phyloP scores from a whole-genome alignment of 257 asterid species.

The Ajuga chamaepitys region DNA sequence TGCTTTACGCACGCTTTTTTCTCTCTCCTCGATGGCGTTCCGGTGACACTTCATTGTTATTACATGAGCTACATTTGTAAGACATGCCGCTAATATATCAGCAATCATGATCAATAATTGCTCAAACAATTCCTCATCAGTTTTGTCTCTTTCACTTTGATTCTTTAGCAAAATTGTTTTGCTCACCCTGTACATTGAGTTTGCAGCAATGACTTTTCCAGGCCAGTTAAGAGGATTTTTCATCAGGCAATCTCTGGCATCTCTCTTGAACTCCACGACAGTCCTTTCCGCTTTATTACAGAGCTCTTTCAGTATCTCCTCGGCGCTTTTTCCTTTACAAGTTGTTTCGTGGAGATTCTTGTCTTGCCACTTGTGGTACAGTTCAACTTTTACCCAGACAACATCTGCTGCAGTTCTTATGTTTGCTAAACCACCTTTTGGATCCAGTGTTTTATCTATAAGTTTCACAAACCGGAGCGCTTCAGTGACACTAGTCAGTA shows the following conservation, averaged over 20 bases:
- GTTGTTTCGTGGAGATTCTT: slow-evolving; percentile 18
- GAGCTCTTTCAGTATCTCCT: slow-evolving; percentile 18
- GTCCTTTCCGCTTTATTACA: slow-evolving; percentile 17
- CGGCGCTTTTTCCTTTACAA: slow-evolving; percentile 1
- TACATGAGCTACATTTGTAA: slow-evolving; percentile 23
- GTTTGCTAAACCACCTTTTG: slow-evolving; percentile 11
- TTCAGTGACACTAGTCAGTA: slow-evolving; percentile 25
- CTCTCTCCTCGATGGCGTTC: slow-evolving; percentile 31
- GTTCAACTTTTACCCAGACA: slow-evolving; percentile 31
- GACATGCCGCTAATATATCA: slow-evolving; percentile 32
- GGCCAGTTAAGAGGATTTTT: slow-evolving; percentile 34
- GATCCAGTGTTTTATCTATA: slow-evolving; percentile 17
- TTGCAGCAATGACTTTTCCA: slow-evolving; percentile 29
- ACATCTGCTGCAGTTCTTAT: slow-evolving; percentile 31
- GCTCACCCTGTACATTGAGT: slow-evolving; percentile 33
- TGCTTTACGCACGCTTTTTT: slow-evolving; percentile 32
- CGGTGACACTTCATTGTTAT: slow-evolving; percentile 31
- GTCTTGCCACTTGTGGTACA: slow-evolving; percentile 29
- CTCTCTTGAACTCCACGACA: slow-evolving; percentile 22
- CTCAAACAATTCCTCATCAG: slow-evolving; percentile 24
- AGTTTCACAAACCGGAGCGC: slow-evolving; percentile 23
- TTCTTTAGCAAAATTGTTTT: slow-evolving; percentile 14
- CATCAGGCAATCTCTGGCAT: slow-evolving; percentile 18
- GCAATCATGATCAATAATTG: slow-evolving; percentile 22
- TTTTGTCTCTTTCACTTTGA: slow-evolving; percentile 3